Base-by-base conservation (phyloP, 1,284 basidiomycete species). In the Taiwanofungus camphoratus region DNA sequence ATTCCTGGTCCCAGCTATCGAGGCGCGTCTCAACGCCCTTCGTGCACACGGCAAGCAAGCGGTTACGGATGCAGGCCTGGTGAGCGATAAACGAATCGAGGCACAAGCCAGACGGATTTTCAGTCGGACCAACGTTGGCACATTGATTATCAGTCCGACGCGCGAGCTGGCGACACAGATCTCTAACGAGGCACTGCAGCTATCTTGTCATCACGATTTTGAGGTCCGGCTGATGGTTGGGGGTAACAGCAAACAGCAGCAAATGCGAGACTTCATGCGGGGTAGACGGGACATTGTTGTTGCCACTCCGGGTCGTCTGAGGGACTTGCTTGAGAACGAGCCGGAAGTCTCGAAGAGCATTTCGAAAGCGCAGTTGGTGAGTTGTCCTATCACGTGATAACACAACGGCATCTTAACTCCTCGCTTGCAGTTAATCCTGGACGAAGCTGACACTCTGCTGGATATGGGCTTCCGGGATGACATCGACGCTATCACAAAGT, bases 401-500 rank as follows among this genome's bases (percentile, higher is more conserved):
- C n/a, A n/a, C n/a, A n/a, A n/a, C 33, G 12, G 22, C 5, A 18
- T 22, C 2, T n/a, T 9, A 24, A 18, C 22, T 4, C 9, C 8
- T 12, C 43, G 53, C 48, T 53, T 40, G 36, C 20, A n/a, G 82
- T 74, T 98, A 44, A 74, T 98, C 48, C 72, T 99, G 41, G 95
- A 99, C 59, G 95, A 98, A 66, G 93, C 93, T 8, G 96, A 99
- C 63, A 95, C 91, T 0, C 74, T 98, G 11, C 74, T 99, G 32
- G 93, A 97, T 52, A 91, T 97, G 86, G 95, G 95, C 52, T 99
- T 99, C 80, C 79, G 87, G 7, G 79, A 87, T 35, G 93, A 96
- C 52, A 82, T 99, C 35, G 78, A 91, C 29, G 76, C 74, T 1
- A 93, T 98, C 56, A 68, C 79, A 24, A 56, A 69, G 2, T 73